These are phyloP conservation scores for Alternaria rosae DNA, from an alignment of 2,329 filamentous ascomycete species.

Conservation along the genomic window DNA sequence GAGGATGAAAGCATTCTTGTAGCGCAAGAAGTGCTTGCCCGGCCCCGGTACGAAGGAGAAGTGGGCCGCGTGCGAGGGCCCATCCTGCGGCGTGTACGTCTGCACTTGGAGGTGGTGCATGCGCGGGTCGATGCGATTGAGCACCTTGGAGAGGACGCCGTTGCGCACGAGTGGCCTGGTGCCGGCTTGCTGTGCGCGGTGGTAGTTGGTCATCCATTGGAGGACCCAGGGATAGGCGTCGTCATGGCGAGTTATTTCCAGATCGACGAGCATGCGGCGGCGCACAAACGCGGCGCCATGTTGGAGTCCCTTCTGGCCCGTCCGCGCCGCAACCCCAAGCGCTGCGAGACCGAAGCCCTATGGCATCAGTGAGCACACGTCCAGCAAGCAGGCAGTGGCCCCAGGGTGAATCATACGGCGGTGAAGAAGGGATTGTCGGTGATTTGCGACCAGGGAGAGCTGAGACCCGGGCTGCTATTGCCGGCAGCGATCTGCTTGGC, in stretches of 20 bases:
- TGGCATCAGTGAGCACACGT: constrained; percentile 41
- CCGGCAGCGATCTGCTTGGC: constrained; percentile 45
- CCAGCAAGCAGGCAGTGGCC: constrained; percentile 36
- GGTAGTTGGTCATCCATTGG: constrained; percentile 89
- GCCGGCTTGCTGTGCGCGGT: constrained; percentile 65
- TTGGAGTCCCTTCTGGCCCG: constrained; percentile 79
- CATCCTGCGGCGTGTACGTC: constrained; percentile 68
- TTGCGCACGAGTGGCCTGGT: constrained; percentile 35
- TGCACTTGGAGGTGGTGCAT: constrained; percentile 71
- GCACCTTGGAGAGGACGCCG: constrained; percentile 60
- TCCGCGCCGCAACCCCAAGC: constrained; percentile 80
- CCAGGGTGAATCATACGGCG: constrained; percentile 59
- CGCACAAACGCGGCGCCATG: constrained; percentile 77
- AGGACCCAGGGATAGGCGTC: constrained; percentile 93
- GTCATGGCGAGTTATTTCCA: constrained; percentile 95
- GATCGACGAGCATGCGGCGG: constrained; percentile 87
- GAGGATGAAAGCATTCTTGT: constrained; percentile 84
- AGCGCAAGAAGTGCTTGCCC: constrained; percentile 85
- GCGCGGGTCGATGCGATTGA: constrained; percentile 65
- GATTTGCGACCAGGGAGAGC: constrained; percentile 55
- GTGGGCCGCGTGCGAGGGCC: constrained; percentile 75
- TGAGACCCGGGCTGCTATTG: constrained; percentile 45
- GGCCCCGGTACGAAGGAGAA: constrained; percentile 93
- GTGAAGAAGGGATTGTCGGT: constrained; percentile 63
- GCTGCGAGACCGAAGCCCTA: constrained; percentile 89